Percentiles rank a stretch among this genome's conserved stretches.
Evolutionary conservation across 2,329 filamentous ascomycete genomes (phyloP).

Genomic region (Phaeoacremonium minimum): DNA sequence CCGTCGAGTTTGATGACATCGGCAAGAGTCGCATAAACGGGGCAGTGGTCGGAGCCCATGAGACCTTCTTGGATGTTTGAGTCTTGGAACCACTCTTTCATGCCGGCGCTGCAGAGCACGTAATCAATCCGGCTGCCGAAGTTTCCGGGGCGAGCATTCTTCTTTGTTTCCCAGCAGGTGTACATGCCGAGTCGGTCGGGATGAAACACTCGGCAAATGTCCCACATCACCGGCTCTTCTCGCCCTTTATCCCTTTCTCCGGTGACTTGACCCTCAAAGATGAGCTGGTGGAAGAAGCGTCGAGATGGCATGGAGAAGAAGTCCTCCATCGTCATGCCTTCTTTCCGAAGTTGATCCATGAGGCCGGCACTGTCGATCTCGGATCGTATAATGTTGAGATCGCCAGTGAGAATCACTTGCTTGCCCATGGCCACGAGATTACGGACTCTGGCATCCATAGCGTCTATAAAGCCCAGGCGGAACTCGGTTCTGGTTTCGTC

Average conservation of each 20-base stretch:
- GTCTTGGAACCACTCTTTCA: constrained; percentile 75
- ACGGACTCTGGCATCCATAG: constrained; percentile 77
- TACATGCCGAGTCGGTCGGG: constrained; percentile 84
- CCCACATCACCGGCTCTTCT: constrained; percentile 71
- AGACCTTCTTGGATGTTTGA: constrained; percentile 90
- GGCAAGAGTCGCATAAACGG: constrained; percentile 74
- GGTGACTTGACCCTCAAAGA: constrained; percentile 66
- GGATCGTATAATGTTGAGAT: constrained; percentile 73
- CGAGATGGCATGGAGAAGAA: constrained; percentile 70
- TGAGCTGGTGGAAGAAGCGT: constrained; percentile 79
- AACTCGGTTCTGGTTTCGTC: constrained; percentile 83
- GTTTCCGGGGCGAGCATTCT: constrained; percentile 93
- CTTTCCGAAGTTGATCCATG: constrained; percentile 67
- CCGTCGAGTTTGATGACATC: constrained; percentile 53
- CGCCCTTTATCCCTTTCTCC: constrained; percentile 65
- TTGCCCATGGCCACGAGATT: constrained; percentile 81
- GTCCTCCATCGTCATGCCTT: constrained; percentile 62
- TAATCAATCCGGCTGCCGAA: constrained; percentile 93
- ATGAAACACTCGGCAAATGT: constrained; percentile 79
- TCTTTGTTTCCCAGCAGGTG: constrained; percentile 93
- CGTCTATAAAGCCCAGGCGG: constrained; percentile 72
- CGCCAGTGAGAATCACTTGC: constrained; percentile 78
- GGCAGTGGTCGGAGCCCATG: constrained; percentile 94
- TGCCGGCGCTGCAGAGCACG: constrained; percentile 73
- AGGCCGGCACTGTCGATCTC: constrained; percentile 74